Base-by-base conservation (phyloP, 768 basidiomycete species). In the Hygrophorus pudorinus region DNA sequence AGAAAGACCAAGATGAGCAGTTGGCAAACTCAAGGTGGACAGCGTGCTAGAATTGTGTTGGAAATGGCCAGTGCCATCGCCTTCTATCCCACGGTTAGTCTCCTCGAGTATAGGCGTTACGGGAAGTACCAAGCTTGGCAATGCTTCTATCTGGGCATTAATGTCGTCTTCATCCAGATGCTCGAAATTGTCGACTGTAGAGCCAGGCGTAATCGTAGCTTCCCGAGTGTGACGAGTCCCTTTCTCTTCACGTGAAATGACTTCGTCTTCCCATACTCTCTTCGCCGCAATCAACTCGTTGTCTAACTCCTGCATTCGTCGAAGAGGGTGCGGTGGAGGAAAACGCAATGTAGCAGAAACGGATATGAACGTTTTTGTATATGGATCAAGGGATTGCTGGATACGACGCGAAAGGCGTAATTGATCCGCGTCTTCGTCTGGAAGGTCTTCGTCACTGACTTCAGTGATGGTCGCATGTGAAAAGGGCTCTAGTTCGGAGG, bases 331-430 rank as follows among this genome's bases (percentile, higher is more conserved):
- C 3, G 96, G 96, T 17, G 94, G 91, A 11, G 83, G 87, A 59
- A 96, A 96, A 4, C 89, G 78, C 38, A 97, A 67, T 0, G 92
- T 90, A 0, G 93, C 85, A 2, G 93, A 97, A 34, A 91, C 87
- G 1, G 96, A 98, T 24, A 97, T 85, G 56, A 91, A 90, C 1
- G 87, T 92, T 48, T 69, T 78, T 52, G 71, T 67, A 59, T 96
- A 99, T 1, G 87, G 85, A 32, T 85, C 76, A n/a, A 93, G 68
- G 0, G 86, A 80, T 43, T 83, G 70, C 40, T 87, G 78, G 27
- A 96, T 90, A 14, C 87, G 78, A 43, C 75, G 71, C 5, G 90
- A 81, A 6, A 91, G 72, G 37, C 73, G 71, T 18, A 76, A 57
- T 45, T 76, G 80, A 46, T 83, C 82, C 2, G 76, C 81, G 46